A percentile compares a stretch with the other conserved stretches of the same genome.
Conservation (phyloP, 2,329 filamentous ascomycete species). For the Endocalyx cinctus region DNA sequence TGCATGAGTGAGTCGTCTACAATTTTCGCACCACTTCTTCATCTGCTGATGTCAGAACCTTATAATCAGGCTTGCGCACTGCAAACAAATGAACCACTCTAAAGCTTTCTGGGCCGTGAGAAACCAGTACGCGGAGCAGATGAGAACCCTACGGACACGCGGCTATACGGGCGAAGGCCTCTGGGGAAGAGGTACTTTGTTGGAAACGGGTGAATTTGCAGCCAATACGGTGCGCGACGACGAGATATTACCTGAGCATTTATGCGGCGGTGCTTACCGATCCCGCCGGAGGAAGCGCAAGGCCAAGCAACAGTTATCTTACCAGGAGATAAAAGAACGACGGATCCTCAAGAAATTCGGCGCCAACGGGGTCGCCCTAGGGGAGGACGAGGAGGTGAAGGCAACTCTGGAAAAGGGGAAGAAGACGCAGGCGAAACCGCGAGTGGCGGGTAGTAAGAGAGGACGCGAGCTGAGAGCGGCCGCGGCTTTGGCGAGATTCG, state of each 20-base stretch:
- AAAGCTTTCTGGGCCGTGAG: conserved; percentile 76
- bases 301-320: conserved; percentile 50
- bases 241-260: conserved; percentile 61
- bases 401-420: conserved; percentile 64
- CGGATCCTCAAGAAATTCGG: conserved; percentile 75
- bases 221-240: conserved; percentile 45
- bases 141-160: conserved; percentile 65
- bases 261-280: conserved; percentile 78
- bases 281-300: conserved; percentile 55
- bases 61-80: conserved; percentile 64
- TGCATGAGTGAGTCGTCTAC: conserved; percentile 60
- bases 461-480: conserved; percentile 73
- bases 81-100: conserved; percentile 88
- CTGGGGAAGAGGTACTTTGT: conserved; percentile 68
- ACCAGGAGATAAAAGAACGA: conserved; percentile 68
- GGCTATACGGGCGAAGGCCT: conserved; percentile 77
- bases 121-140: conserved; percentile 66
- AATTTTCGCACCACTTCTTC: neutral
- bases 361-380: conserved; percentile 61
- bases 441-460: conserved; percentile 69
- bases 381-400: conserved; percentile 63
- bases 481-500: conserved; percentile 71
- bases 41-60: conserved; percentile 5
- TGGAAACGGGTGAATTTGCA: conserved; percentile 59
- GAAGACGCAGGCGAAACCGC: conserved; percentile 58